Base-by-base conservation (phyloP, 192 early-diverging fungal species). In the Lobosporangium transversale region DNA sequence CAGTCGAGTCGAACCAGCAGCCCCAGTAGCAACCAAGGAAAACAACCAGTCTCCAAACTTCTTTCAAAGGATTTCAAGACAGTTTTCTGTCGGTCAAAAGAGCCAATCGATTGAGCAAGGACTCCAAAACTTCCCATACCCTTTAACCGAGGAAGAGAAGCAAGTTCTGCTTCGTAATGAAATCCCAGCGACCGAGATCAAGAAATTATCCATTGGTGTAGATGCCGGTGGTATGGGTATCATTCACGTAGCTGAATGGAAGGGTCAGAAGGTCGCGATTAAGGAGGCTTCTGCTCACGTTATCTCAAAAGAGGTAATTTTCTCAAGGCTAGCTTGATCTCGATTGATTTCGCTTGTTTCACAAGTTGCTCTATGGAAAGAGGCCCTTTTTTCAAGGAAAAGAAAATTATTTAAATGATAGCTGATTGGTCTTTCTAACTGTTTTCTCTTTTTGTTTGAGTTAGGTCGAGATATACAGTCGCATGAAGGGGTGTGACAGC, bases 211-310 rank as follows among this genome's bases (percentile, higher is more conserved):
- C 4, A 76, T 76, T 20, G 73, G 73, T 26, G 59, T 76, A 4
- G 73, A 76, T 27, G 73, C 53, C 7, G 73, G 73, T 6, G 73
- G 73, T 17, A 76, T 76, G 73, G 73, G 65, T 20, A 58, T 62
- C 7, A 67, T 76, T 32, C 73, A 76, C 32, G 21, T 66, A 30
- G 73, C 59, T 12, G 65, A 76, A 42, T 76, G 64, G 58, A 76
- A 62, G 37, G 73, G 73, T 0, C 40, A 56, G 45, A 66, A 76
- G 48, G 73, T 76, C 21, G 73, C 73, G 7, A 76, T 76, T 40
- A 76, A 67, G 31, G 73, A 76, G 20, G 73, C 73, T 10, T 49
- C 58, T 3, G 29, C 31, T 12, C 58, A 62, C 2, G 73, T 67
- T 30, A 76, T 76, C 7, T 55, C 65, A 17, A 76, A 67, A 55